phyloP scores from a whole-genome alignment of 116 monocot genomes.

The Trichopus zeylanicus region DNA sequence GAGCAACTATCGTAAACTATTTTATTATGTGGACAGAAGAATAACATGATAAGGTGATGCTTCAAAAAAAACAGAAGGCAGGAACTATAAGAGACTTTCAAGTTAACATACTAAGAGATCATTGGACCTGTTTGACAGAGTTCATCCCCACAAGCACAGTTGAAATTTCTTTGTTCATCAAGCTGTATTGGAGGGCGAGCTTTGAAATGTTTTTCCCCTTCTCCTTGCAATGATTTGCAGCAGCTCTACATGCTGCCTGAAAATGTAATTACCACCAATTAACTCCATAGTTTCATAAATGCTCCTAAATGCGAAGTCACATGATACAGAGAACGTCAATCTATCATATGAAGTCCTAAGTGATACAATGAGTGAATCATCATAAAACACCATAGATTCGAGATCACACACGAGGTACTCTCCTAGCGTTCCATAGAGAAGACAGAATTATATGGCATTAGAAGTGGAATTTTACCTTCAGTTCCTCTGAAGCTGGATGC shows the following conservation, averaged over 20 bases:
- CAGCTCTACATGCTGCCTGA: conserved; percentile 66
- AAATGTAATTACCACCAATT: conserved; percentile 1
- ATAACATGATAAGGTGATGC: no score
- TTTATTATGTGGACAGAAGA: no score
- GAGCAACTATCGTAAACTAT: no score
- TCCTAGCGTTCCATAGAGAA: no score
- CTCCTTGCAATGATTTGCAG: conserved; percentile 60
- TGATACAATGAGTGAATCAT: no score
- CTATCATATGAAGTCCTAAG: no score
- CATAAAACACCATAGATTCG: no score
- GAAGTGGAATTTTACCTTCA: conserved; percentile 47
- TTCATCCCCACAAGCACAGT: conserved; percentile 92
- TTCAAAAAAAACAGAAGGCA: background rate
- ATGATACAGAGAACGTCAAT: no score
- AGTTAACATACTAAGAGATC: background rate
- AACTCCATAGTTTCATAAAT: background rate
- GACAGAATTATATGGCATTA: background rate
- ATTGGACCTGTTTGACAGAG: conserved; percentile 60
- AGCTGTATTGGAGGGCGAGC: conserved; percentile 82
- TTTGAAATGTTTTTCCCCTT: conserved; percentile 77
- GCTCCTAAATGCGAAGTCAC: background rate
- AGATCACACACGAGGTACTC: no score
- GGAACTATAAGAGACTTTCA: background rate
- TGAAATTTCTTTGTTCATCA: conserved; percentile 66
- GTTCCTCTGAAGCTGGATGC: conserved; percentile 76